phyloP scores from a whole-genome alignment of 1,139 yeast genomes.

The Saccharomyces hybrid region DNA sequence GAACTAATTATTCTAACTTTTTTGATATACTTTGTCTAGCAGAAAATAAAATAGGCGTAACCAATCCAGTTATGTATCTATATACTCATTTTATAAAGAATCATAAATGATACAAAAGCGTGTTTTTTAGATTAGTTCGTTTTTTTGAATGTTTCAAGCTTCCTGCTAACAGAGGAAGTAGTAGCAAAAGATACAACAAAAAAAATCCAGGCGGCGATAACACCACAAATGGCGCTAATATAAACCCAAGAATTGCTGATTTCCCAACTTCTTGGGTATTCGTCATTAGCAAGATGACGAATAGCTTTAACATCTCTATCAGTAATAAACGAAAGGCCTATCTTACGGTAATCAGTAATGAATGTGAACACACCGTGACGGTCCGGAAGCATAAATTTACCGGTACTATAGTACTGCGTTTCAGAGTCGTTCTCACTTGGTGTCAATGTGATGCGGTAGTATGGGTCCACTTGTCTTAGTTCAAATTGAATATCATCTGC shows the following conservation, averaged over 20 bases:
- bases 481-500: constrained; percentile 67
- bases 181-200: constrained; percentile 57
- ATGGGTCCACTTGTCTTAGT: constrained; percentile 89
- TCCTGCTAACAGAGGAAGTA: constrained; percentile 18
- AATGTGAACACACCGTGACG: constrained; percentile 97
- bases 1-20: constrained; percentile 1
- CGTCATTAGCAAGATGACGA: constrained; percentile 93
- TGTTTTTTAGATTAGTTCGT: constrained; percentile 9
- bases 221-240: constrained; percentile 60
- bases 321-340: constrained; percentile 61
- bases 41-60: background rate
- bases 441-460: constrained; percentile 64
- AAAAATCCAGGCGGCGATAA: constrained; percentile 65
- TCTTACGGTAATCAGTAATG: constrained; percentile 67
- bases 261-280: constrained; percentile 88
- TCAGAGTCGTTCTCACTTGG: constrained; percentile 30
- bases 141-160: constrained; percentile 7
- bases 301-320: constrained; percentile 72
- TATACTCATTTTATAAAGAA: background rate
- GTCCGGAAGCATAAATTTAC: constrained; percentile 73
- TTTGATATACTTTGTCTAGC: background rate
- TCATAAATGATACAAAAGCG: background rate
- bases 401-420: constrained; percentile 38
- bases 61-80: background rate
- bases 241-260: constrained; percentile 93